Evolutionary conservation across 768 basidiomycete species (phyloP), one percentile per base, ranked within the genome.

Genomic region (Amanita subjunquillea): DNA sequence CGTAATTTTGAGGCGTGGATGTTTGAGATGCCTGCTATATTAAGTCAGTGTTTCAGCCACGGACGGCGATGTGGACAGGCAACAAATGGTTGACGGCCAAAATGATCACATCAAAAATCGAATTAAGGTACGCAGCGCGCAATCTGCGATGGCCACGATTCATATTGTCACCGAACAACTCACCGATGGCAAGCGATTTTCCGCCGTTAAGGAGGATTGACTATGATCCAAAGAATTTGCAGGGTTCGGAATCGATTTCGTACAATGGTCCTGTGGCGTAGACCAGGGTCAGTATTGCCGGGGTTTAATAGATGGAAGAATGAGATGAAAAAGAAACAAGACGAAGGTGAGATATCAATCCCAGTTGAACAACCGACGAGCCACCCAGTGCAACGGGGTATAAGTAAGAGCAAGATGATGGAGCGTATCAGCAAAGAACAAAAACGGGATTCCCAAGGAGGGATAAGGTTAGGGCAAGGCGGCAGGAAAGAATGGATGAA

Each of bases 361-460:
- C 29, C 30, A 13, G 29, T 27, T 44, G 36, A n/a, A 42, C 41
- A 51, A 51, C 25, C 32, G 34, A 42, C 20, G 23, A 20, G 17
- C 37, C 38, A 22, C 34, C 43, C 43, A 46, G 37, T 39, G 30
- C 30, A 17, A 46, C 27, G 27, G 42, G 51, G 41, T 53, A 53
- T 53, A 53, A 38, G 43, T 45, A 32, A 48, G 37, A 50, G 36
- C 32, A 42, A 37, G 41, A 56, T 36, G 27, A 53, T 36, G 29
- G 48, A 49, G 47, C 42, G 50, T 50, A 54, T 53, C 39, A 56
- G 32, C 38, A 29, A 47, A 38, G 36, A 37, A 48, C 38, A 46
- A 32, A 38, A 57, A 54, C 49, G 48, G 53, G 41, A 54, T 54
- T 43, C 17, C 40, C 40, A 37, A 53, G 39, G 38, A 36, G 40